A percentile compares a stretch with the other conserved stretches of the same genome.
Conservation (phyloP, 192 early-diverging fungal genomes). For the Funneliformis mosseae region DNA sequence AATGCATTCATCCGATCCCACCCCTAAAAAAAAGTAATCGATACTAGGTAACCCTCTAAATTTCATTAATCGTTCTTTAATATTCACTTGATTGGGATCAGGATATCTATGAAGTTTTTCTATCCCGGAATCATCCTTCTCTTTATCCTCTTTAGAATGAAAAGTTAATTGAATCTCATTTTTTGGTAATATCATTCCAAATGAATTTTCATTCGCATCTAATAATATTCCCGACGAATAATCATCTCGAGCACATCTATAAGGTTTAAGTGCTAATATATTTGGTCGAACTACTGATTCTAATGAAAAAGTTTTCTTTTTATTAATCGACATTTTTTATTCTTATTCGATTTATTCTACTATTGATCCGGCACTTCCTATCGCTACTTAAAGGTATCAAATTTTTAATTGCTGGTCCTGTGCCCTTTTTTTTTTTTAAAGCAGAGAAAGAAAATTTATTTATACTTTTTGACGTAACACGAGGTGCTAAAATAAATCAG, state of each 20-base stretch:
- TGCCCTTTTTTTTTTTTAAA: background rate
- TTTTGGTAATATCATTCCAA: conserved; percentile 56
- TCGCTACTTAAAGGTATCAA: too few relatives aligned
- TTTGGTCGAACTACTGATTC: conserved; percentile 77
- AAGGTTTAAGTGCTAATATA: conserved; percentile 81
- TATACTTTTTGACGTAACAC: too few relatives aligned
- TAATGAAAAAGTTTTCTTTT: conserved; percentile 56
- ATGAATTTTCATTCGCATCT: conserved; percentile 99
- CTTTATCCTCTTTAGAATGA: background rate
- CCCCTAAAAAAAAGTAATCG: conserved; percentile 90
- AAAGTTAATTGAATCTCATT: conserved; percentile 33
- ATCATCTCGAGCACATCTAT: conserved; percentile 98
- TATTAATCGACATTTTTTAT: background rate
- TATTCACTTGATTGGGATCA: conserved; percentile 83
- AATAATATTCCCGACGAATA: conserved; percentile 90
- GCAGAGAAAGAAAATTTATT: too few relatives aligned
- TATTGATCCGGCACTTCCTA: too few relatives aligned
- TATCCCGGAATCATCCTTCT: background rate
- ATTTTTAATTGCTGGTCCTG: too few relatives aligned
- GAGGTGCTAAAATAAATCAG: too few relatives aligned
- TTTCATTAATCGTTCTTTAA: conserved; percentile 77
- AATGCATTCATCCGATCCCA: conserved; percentile 96
- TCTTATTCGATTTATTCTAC: too few relatives aligned
- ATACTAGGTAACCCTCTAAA: conserved; percentile 69
- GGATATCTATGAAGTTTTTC: conserved; percentile 90